Conservation (phyloP, 331 rosid species). For the Malus hybrid region DNA sequence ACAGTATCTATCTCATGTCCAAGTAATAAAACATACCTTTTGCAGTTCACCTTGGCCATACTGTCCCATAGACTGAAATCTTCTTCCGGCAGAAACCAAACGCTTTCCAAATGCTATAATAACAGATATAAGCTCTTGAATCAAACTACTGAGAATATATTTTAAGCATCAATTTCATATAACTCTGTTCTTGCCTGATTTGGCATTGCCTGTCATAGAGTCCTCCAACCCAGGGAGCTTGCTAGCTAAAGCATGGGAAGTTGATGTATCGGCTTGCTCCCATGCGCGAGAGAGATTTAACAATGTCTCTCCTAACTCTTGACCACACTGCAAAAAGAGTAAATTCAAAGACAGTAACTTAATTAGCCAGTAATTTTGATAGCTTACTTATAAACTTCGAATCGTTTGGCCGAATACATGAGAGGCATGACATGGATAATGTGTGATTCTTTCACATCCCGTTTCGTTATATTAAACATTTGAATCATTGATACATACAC, state of each 20-base stretch:
- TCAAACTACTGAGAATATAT: conserved; percentile 12
- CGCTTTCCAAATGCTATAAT: conserved; percentile 81
- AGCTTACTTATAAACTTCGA: neutral
- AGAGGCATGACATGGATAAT: neutral
- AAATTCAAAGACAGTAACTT: neutral
- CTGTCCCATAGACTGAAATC: conserved; percentile 93
- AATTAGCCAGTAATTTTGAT: neutral
- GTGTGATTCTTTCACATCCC: neutral
- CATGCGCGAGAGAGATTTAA: conserved; percentile 83
- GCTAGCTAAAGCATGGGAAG: conserved; percentile 53
- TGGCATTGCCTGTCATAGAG: conserved; percentile 50
- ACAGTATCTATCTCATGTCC: neutral
- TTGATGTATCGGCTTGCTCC: conserved; percentile 79
- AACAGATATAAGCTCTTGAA: conserved; percentile 21
- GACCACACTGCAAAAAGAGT: conserved; percentile 59
- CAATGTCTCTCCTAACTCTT: conserved; percentile 72
- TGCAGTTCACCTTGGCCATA: conserved; percentile 91
- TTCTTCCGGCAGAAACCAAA: conserved; percentile 70
- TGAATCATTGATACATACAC: neutral
- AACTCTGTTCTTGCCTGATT: conserved; percentile 55
- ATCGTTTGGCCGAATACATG: neutral
- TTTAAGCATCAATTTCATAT: conserved; percentile 2
- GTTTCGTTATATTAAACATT: too few species aligned
- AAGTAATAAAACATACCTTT: conserved; percentile 44
- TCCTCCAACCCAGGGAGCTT: conserved; percentile 56